Evolutionary conservation across 1,139 yeast genomes (phyloP).

Genomic region (Candida glucosophila): DNA sequence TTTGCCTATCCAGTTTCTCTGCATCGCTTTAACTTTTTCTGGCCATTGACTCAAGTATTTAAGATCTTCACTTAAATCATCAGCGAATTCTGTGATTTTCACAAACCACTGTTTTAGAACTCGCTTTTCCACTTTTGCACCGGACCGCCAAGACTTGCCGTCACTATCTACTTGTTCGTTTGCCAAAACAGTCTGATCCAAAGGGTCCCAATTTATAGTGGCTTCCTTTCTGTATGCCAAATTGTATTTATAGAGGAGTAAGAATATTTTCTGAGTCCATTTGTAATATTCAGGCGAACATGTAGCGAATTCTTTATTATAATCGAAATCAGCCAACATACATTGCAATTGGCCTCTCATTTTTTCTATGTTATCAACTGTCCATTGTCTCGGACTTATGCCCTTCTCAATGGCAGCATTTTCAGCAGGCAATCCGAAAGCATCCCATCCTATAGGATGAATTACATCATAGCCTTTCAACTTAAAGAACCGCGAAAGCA

Average conservation of each 20-base stretch:
- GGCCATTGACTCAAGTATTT: slow-evolving; percentile 70
- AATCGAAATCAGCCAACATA: slow-evolving; percentile 85
- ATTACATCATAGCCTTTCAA: slow-evolving; percentile 70
- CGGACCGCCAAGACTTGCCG: slow-evolving; percentile 95
- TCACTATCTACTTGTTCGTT: slow-evolving; percentile 91
- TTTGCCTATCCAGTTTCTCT: slow-evolving; percentile 86
- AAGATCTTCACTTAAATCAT: slow-evolving; percentile 56
- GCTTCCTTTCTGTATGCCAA: slow-evolving; percentile 81
- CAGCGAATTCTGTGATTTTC: slow-evolving; percentile 76
- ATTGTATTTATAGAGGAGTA: slow-evolving; percentile 63
- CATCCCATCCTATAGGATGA: slow-evolving; percentile 99
- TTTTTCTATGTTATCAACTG: slow-evolving; percentile 59
- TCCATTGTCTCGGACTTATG: slow-evolving; percentile 77
- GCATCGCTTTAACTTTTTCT: slow-evolving; percentile 80
- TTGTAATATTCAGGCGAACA: slow-evolving; percentile 82
- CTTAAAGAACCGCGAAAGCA: slow-evolving; percentile 67
- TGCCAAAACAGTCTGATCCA: slow-evolving; percentile 88
- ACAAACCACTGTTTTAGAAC: slow-evolving; percentile 87
- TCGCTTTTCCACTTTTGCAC: slow-evolving; percentile 82
- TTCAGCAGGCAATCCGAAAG: slow-evolving; percentile 96
- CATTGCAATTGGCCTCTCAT: slow-evolving; percentile 77
- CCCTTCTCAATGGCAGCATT: slow-evolving; percentile 91
- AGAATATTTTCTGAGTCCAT: slow-evolving; percentile 84
- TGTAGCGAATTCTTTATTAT: slow-evolving; percentile 89
- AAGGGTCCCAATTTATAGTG: slow-evolving; percentile 95